Evolutionary conservation across 108 stramenopile genomes (phyloP), one percentile per base, ranked within the genome.

Genomic region (Nannochloropsis granulata): DNA sequence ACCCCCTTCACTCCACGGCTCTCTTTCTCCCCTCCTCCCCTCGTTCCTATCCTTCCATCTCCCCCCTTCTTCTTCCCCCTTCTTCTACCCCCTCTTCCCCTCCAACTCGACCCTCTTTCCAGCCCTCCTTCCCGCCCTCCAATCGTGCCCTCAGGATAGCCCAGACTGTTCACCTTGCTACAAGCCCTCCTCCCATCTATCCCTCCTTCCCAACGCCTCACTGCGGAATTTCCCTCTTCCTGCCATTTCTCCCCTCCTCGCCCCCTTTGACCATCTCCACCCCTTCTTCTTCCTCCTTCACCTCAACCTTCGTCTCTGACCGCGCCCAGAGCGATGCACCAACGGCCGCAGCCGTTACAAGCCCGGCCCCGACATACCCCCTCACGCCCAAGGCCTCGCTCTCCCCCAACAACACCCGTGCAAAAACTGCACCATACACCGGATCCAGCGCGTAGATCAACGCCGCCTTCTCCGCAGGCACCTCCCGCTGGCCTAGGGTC

Each of bases 371-470:
- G 13, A 84, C 44, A 23, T 88, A 19, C 42, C 89, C 88, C 82
- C 79, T 44, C 25, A 86, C 25, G 23, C 89, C 89, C 23, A 89
- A 44, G 13, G 44, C 78, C 79, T 84, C 83, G 21, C 80, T 79
- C 79, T 89, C 89, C 45, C 89, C 89, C 23, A 89, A 23, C 44
- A 89, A 26, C 43, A 88, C 26, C 21, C 82, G 78, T 13, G 89
- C 87, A 82, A 89, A 89, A 10, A 81, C 85, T 14, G 87, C 87
- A 13, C 87, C 89, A 24, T 88, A 89, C 13, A 89, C 89, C 9
- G 89, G 89, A 44, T 89, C 89, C 84, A 89, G 86, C 14, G 89
- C 87, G 71, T 89, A 89, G 8, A 89, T 89, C 21, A 89, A 25
- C 19, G 89, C 89, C 9, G 89, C 89, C 12, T 85, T 84, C 85